Base-by-base conservation (phyloP, 2,329 filamentous ascomycete genomes). In the Sporothrix humicola region DNA sequence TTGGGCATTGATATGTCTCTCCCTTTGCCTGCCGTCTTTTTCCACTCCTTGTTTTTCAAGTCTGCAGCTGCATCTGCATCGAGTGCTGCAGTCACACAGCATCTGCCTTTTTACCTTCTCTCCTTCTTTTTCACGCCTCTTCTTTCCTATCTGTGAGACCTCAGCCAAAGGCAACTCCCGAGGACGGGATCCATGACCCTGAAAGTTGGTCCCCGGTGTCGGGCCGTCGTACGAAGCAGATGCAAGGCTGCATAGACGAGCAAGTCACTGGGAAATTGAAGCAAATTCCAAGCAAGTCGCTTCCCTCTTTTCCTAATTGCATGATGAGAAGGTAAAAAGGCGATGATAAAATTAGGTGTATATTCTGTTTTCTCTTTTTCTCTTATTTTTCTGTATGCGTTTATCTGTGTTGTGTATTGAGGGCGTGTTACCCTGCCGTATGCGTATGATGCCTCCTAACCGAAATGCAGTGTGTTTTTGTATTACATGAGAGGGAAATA, bases 241-340 rank as follows among this genome's bases (percentile, higher is more conserved):
- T 71, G 54, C 69, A 61, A 71, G 69, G 69, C 69, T 61, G n/a
- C 52, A 46, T 46, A 59, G 52, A 17, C 26, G 66, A 69, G n/a
- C 46, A 68, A 68, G 65, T 37, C 63, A 68, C 44, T 68, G 63
- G 63, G 44, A 68, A 61, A 2, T 13, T 13, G 31, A 37, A 6
- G 48, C 48, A 50, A n/a, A 37, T 65, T 48, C 10, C 42, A 65
- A 15, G n/a, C n/a, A 46, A 13, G 9, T 42, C 42, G 17, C 42
- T 65, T 42, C n/a, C 4, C 23, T 42, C 42, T 9, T n/a, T 65
- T 42, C n/a, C 10, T 48, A 48, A 48, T 15, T 23, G 42, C 61
- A 66, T 66, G 59, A 23, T n/a, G 61, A 48, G 37, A 48, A 48
- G 12, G 20, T 17, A 26, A 46, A 13, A 15, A 52, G 13, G 50